These are phyloP conservation scores for Graphilbum fragrans DNA, from an alignment of 2,329 filamentous ascomycete genomes.

Conservation along the genomic window DNA sequence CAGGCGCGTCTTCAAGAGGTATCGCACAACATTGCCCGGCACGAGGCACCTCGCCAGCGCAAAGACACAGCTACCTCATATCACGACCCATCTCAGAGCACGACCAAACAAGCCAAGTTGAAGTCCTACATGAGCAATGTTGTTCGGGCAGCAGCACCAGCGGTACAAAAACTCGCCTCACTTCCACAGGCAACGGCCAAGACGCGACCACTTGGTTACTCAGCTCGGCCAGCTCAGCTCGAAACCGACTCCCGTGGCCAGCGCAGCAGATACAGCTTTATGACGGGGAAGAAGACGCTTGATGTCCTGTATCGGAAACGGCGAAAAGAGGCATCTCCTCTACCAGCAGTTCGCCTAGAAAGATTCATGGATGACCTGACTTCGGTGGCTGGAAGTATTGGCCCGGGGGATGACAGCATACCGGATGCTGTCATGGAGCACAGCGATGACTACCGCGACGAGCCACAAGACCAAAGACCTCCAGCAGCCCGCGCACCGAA, in stretches of 20 bases:
- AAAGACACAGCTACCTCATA: too few species aligned
- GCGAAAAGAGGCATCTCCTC: slow-evolving; percentile 13
- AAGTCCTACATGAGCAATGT: background rate
- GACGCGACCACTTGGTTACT: background rate
- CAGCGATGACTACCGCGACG: background rate
- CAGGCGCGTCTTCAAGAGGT: background rate
- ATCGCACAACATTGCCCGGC: background rate
- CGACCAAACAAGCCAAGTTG: background rate
- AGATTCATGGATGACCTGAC: slow-evolving; percentile 14
- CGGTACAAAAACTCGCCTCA: background rate
- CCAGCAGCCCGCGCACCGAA: too few species aligned
- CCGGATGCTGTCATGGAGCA: background rate
- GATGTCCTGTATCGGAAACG: slow-evolving; percentile 39
- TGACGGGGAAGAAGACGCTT: slow-evolving; percentile 37
- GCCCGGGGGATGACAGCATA: too few species aligned
- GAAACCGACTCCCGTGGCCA: slow-evolving; percentile 30
- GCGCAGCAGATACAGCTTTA: slow-evolving; percentile 25
- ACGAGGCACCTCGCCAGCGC: background rate
- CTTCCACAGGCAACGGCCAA: background rate
- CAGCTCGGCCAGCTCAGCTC: slow-evolving; percentile 36
- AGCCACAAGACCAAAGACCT: too few species aligned
- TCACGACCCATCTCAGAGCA: slow-evolving; percentile 4
- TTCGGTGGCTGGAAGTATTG: background rate
- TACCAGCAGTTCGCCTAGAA: slow-evolving; percentile 21
- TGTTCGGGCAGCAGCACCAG: background rate